Evolutionary conservation across 2,329 filamentous ascomycete genomes (phyloP).

Genomic region (Cladosporium sp.): DNA sequence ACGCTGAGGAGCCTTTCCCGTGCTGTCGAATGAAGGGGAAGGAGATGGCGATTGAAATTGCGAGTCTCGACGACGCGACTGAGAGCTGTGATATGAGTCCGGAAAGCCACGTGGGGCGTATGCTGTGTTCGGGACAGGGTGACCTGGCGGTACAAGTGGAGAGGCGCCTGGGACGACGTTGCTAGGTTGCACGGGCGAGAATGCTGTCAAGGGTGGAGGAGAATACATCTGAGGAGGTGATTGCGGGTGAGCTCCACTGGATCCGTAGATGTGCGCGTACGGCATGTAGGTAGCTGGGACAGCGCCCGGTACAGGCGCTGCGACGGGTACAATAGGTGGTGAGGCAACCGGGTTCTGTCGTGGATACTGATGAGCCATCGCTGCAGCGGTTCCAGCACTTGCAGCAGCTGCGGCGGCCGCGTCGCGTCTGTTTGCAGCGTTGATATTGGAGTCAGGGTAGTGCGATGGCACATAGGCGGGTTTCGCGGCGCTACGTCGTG

Average conservation of each 20-base stretch:
- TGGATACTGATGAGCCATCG: not conserved
- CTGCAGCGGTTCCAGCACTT: constrained; percentile 19
- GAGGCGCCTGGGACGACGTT: constrained; percentile 14
- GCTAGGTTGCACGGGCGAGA: constrained; percentile 23
- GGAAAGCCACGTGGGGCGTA: not conserved
- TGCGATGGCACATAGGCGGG: not conserved
- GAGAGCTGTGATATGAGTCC: not conserved
- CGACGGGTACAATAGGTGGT: not conserved
- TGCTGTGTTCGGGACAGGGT: not conserved
- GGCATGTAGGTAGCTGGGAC: constrained; percentile 27
- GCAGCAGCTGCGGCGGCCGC: constrained; percentile 14
- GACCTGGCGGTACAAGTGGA: not conserved
- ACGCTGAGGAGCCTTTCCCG: constrained; percentile 5
- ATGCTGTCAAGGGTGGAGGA: constrained; percentile 18
- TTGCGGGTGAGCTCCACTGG: not conserved
- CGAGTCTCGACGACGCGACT: not conserved
- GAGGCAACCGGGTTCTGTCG: not conserved
- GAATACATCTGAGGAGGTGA: constrained; percentile 1
- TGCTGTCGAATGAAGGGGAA: constrained; percentile 16
- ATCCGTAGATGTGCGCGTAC: constrained; percentile 32
- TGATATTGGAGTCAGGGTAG: not conserved
- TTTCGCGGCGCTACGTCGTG: not conserved
- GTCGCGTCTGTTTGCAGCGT: constrained; percentile 9
- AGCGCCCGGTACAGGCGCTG: not conserved
- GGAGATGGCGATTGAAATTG: not conserved